These are phyloP conservation scores for Adansonia gregorii DNA, from an alignment of 441 rosid genomes.

Conservation along the genomic window DNA sequence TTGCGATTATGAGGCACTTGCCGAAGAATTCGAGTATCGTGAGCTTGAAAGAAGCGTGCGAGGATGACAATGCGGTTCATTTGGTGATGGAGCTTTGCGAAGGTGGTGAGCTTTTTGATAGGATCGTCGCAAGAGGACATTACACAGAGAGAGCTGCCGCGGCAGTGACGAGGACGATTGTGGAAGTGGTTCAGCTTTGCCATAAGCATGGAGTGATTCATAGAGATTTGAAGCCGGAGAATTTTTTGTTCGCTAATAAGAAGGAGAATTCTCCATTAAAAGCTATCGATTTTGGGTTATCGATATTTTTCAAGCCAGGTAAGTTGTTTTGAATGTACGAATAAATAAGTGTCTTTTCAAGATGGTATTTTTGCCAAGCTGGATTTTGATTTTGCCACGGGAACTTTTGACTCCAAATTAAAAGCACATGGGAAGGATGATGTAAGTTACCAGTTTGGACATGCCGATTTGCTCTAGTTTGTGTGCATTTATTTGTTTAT, in stretches of 20 bases:
- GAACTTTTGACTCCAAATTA: not conserved
- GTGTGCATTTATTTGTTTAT: not conserved
- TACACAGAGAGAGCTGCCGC: constrained; percentile 99
- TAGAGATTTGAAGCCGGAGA: constrained; percentile 98
- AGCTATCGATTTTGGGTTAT: constrained; percentile 97
- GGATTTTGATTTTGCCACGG: not conserved
- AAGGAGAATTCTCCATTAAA: constrained; percentile 96
- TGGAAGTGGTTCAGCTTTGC: constrained; percentile 95
- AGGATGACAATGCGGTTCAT: constrained; percentile 97
- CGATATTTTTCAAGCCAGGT: constrained; percentile 99
- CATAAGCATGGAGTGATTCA: constrained; percentile 97
- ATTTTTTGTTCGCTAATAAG: constrained; percentile 93
- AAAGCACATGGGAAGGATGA: not conserved
- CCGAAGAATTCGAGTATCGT: constrained; percentile 90
- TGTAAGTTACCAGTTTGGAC: not conserved
- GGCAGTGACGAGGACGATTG: constrained; percentile 83
- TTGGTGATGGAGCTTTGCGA: constrained; percentile 98
- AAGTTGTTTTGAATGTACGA: constrained; percentile 23
- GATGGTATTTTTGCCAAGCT: not conserved
- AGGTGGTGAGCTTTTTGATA: constrained; percentile 97
- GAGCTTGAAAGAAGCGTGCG: constrained; percentile 94
- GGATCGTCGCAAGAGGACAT: constrained; percentile 99
- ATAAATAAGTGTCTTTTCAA: constrained; percentile 2
- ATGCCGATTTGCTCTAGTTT: not conserved
- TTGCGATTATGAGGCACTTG: constrained; percentile 94